A percentile compares a stretch with the other conserved stretches of the same genome.
Evolutionary conservation across 345 rosid genomes (phyloP).

Genomic region (Arabidopsis arenosa): DNA sequence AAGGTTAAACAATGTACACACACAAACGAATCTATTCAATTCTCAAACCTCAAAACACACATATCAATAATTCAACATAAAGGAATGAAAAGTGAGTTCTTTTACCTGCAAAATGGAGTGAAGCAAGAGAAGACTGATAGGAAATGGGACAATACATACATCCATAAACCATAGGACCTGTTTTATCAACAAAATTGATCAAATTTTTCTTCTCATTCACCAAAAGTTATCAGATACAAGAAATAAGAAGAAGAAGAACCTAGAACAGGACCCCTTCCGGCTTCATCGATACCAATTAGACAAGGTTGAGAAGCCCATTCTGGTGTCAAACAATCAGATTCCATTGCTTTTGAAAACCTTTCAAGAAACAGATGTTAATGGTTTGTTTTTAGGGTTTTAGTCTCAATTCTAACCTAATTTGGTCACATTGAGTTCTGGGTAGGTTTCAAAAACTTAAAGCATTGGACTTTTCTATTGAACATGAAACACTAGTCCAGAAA

Average conservation of each 20-base stretch:
- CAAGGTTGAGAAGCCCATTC: constrained; percentile 84
- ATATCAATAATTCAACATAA: neutral
- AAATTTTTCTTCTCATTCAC: neutral
- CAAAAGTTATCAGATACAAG: neutral
- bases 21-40: neutral
- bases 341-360: constrained; percentile 27
- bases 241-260: constrained; percentile 42
- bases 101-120: constrained; percentile 82
- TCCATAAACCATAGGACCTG: constrained; percentile 99
- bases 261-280: constrained; percentile 94
- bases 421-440: constrained; percentile 1
- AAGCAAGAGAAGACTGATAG: constrained; percentile 74
- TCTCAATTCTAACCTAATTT: neutral
- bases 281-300: constrained; percentile 95
- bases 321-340: constrained; percentile 52
- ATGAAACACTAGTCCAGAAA: neutral
- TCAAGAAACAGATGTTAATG: neutral
- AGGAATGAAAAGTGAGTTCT: neutral
- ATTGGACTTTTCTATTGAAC: neutral
- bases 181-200: constrained; percentile 20
- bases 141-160: constrained; percentile 89
- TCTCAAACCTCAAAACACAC: constrained; percentile 1
- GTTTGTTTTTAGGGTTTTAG: constrained; percentile 27
- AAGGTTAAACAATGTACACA: constrained; percentile 7
- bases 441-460: neutral